Percentiles rank a stretch among this genome's conserved stretches.
Evolutionary conservation across 352 stramenopile species (phyloP).

Genomic region (Lagenidium giganteum): DNA sequence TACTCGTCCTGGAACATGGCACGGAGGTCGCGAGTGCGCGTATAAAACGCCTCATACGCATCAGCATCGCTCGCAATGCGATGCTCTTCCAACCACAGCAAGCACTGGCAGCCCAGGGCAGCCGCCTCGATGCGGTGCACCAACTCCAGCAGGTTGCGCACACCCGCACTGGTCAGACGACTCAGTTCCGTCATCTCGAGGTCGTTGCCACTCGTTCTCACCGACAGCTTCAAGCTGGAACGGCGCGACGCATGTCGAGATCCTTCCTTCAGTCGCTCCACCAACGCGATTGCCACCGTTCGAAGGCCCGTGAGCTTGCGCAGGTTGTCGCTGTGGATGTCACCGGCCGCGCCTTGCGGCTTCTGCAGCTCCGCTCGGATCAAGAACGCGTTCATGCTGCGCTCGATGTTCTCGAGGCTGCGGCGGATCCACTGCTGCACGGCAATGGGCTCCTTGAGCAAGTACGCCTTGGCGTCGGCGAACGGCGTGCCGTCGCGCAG

Average conservation of each 20-base stretch:
- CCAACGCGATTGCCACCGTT: conserved; percentile 46
- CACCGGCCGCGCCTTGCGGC: too few species aligned
- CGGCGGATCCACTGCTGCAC: conserved; percentile 56
- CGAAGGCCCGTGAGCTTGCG: conserved; percentile 51
- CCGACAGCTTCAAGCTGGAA: too few species aligned
- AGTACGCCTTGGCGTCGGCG: too few species aligned
- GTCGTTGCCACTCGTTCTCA: too few species aligned
- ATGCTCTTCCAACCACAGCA: conserved; percentile 58
- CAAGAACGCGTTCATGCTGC: conserved; percentile 38
- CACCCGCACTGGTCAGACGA: conserved; percentile 33
- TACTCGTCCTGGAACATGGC: conserved; percentile 47
- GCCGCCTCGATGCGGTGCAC: conserved; percentile 43
- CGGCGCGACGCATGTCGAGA: conserved; percentile 39
- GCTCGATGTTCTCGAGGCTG: conserved; percentile 35
- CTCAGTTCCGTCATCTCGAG: conserved; percentile 50
- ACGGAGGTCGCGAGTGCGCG: conserved; percentile 25
- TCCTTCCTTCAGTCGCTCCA: conserved; percentile 43
- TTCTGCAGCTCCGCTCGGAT: too few species aligned
- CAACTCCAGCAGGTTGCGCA: conserved; percentile 52
- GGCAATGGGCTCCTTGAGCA: conserved; percentile 62
- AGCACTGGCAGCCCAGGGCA: conserved; percentile 33
- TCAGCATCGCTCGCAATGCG: conserved; percentile 23
- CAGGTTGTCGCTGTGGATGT: conserved; percentile 23
- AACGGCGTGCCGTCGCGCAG: too few species aligned
- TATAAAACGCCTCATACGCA: conserved; percentile 43